These are phyloP conservation scores for Exophiala spinifera DNA, from an alignment of 2,329 filamentous ascomycete species.

Conservation along the genomic window DNA sequence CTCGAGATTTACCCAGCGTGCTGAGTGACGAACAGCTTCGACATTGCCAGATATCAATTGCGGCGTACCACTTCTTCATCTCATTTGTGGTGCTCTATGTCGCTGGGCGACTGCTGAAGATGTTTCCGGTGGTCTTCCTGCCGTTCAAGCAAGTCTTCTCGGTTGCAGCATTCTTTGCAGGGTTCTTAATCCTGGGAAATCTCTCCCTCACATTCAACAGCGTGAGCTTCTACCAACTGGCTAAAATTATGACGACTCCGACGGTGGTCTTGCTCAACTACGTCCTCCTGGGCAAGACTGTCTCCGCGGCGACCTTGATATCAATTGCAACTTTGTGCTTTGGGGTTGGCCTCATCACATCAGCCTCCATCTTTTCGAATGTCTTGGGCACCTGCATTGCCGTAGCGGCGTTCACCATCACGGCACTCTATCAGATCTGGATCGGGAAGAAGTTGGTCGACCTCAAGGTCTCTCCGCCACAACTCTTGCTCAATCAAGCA, in stretches of 20 bases:
- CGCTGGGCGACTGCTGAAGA: neutral
- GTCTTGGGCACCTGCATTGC: constrained; percentile 4
- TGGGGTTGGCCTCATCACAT: constrained; percentile 56
- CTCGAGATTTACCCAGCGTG: neutral
- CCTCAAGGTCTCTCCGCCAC: constrained; percentile 8
- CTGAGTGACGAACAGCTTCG: neutral
- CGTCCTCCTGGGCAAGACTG: constrained; percentile 28
- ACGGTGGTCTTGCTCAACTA: constrained; percentile 14
- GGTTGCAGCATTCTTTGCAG: constrained; percentile 9
- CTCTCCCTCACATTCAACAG: constrained; percentile 14
- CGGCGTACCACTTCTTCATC: neutral
- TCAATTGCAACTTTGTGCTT: constrained; percentile 41
- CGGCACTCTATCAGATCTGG: constrained; percentile 17
- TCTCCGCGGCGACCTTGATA: constrained; percentile 28
- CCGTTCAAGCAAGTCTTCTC: constrained; percentile 7
- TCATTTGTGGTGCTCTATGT: neutral
- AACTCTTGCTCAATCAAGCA: constrained; percentile 16
- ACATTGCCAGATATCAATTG: neutral
- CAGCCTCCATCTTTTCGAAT: constrained; percentile 2
- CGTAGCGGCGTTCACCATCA: constrained; percentile 13
- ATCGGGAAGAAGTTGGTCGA: constrained; percentile 17
- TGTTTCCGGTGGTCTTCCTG: neutral
- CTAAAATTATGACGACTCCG: constrained; percentile 19
- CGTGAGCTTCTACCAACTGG: constrained; percentile 15
- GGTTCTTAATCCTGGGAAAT: constrained; percentile 14